Conservation (phyloP, 768 basidiomycete species). For the Filobasidium wieringae region DNA sequence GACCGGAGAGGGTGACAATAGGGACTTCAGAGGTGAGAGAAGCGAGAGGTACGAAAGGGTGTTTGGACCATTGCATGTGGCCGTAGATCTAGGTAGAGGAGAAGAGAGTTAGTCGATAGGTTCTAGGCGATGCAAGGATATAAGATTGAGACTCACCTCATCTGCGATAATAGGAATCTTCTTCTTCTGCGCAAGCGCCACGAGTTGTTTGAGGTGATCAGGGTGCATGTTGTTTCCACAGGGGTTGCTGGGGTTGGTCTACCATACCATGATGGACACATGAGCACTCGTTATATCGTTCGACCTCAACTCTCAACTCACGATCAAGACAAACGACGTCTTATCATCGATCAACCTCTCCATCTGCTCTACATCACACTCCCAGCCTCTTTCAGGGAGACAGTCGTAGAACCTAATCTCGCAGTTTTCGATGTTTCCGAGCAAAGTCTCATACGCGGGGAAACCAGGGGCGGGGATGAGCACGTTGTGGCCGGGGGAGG, state of each 20-base stretch:
- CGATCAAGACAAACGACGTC: conserved; percentile 35
- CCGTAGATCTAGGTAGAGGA: conserved; percentile 17
- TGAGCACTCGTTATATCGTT: neutral
- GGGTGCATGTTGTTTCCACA: conserved; percentile 37
- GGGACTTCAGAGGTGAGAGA: conserved; percentile 31
- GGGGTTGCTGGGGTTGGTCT: conserved; percentile 40
- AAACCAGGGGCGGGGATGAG: conserved; percentile 38
- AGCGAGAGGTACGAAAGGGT: conserved; percentile 36
- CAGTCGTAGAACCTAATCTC: conserved; percentile 39
- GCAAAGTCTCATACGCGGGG: conserved; percentile 36
- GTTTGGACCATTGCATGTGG: conserved; percentile 30
- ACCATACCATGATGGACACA: neutral
- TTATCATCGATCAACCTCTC: conserved; percentile 36
- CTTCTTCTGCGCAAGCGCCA: conserved; percentile 28
- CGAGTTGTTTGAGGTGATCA: conserved; percentile 28
- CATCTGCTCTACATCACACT: conserved; percentile 34
- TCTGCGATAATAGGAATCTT: conserved; percentile 38
- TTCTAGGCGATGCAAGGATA: neutral
- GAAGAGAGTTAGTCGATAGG: neutral
- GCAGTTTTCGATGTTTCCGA: conserved; percentile 21
- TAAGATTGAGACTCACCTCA: conserved; percentile 26
- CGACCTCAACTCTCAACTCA: conserved; percentile 15
- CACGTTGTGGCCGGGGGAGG: conserved; percentile 35
- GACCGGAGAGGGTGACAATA: conserved; percentile 36
- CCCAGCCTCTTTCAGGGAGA: conserved; percentile 35